These are phyloP conservation scores for Styphnolobium japonicum DNA, from an alignment of 306 rosid genomes.

Conservation along the genomic window DNA sequence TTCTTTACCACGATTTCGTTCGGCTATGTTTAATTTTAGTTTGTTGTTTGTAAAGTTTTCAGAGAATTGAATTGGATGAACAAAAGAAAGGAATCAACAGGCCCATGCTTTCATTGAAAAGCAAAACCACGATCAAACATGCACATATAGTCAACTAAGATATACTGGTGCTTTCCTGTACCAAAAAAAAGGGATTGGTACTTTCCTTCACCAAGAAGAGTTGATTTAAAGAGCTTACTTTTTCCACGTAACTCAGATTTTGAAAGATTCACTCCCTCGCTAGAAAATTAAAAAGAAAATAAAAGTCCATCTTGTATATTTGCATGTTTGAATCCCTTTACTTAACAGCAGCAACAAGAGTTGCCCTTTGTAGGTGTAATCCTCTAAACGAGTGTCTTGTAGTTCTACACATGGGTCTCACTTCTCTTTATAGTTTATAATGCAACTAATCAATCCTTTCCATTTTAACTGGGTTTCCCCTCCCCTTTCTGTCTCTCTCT, in stretches of 20 bases:
- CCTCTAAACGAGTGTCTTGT: slow-evolving; percentile 15
- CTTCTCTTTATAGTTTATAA: neutral
- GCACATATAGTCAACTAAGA: slow-evolving; percentile 37
- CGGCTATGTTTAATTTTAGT: neutral
- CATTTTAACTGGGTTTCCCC: neutral
- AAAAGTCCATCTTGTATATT: neutral
- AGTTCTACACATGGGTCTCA: slow-evolving; percentile 38
- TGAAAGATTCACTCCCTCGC: neutral
- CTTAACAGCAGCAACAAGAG: slow-evolving; percentile 35
- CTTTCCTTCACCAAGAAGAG: slow-evolving; percentile 75
- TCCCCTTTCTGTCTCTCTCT: slow-evolving; percentile 12
- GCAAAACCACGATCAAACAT: slow-evolving; percentile 23
- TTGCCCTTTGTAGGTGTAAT: neutral
- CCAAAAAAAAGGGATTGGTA: slow-evolving; percentile 35
- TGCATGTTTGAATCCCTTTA: slow-evolving; percentile 20
- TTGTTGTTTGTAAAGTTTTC: neutral
- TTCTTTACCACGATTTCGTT: neutral
- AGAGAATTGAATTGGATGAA: slow-evolving; percentile 16
- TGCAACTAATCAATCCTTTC: neutral
- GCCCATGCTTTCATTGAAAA: slow-evolving; percentile 1
- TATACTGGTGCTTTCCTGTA: slow-evolving; percentile 41
- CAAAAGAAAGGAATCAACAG: neutral
- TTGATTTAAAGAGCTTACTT: slow-evolving; percentile 19
- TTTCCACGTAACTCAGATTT: slow-evolving; percentile 15
- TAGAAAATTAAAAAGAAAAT: neutral